Conservation (phyloP, 352 stramenopile species). For the Globisporangium cylindrosporum region DNA sequence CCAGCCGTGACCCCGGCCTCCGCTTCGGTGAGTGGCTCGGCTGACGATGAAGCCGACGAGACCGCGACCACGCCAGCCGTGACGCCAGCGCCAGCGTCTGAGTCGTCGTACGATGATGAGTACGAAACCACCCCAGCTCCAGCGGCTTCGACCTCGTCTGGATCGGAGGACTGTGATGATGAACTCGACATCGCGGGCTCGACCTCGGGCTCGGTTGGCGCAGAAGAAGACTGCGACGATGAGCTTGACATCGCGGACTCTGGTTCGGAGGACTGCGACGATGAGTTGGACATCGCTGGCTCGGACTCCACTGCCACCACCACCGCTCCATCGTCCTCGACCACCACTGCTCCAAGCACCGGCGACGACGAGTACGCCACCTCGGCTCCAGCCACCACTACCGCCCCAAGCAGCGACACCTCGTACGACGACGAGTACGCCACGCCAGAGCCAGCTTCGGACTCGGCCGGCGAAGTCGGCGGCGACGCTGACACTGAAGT, state of each 20-base stretch:
- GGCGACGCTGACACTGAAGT: conserved; percentile 11
- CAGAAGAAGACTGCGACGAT: conserved; percentile 24
- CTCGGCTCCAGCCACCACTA: conserved; percentile 57
- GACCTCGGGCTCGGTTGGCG: conserved; percentile 14
- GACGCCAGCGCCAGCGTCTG: conserved; percentile 2
- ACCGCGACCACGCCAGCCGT: conserved; percentile 1
- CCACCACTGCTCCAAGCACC: conserved; percentile 90
- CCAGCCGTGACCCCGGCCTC: conserved; percentile 4
- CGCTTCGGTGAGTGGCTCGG: neutral
- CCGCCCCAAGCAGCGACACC: conserved; percentile 78
- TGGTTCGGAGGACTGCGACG: conserved; percentile 18
- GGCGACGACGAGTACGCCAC: conserved; percentile 9
- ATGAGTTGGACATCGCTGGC: conserved; percentile 23
- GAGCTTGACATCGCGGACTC: conserved; percentile 12
- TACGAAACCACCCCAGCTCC: conserved; percentile 3
- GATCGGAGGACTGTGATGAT: conserved; percentile 4
- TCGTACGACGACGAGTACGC: conserved; percentile 7
- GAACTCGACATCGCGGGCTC: conserved; percentile 3
- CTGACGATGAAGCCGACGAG: neutral
- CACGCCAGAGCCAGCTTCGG: conserved; percentile 14
- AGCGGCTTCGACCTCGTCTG: neutral
- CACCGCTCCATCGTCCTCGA: conserved; percentile 9
- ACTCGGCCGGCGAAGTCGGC: conserved; percentile 1
- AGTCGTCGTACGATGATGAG: neutral
- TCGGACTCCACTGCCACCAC: neutral